Evolutionary conservation across 192 early-diverging fungal species (phyloP), one percentile per base, ranked within the genome.

Genomic region (Podochytrium sp.): DNA sequence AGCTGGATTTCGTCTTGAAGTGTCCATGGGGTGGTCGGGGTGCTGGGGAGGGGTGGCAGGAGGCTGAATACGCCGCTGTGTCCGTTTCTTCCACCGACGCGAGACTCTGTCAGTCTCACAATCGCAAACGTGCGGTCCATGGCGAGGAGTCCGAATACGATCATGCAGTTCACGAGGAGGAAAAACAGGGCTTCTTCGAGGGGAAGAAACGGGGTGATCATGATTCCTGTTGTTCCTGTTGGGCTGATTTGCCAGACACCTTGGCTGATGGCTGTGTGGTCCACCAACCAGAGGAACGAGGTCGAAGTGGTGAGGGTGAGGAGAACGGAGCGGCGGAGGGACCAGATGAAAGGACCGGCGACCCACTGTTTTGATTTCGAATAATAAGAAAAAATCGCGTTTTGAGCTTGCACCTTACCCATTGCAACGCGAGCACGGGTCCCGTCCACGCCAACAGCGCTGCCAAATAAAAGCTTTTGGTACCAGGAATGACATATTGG

Each of bases 101-200:
- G 1, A 3, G 55, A 12, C 30, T 76, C 43, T 43, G 37, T n/a
- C 6, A 71, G 0, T n/a, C 75, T 70, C 16, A 76, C 18, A 59
- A 62, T 40, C 7, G 75, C 67, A 20, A 74, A 66, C n/a, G 72
- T 68, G 18, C 75, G 70, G 27, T 80, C 79, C 32, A 80, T 70
- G 2, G 79, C 79, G 0, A 80, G 2, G 1, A 68, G 39, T 5
- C 79, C 79, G 76, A 58, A 65, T 27, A 80, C 78, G 27, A 81
- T 57, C 77, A 81, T 79, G 35, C 66, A 73, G 42, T 81, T 81
- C 33, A 79, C 78, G n/a, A 87, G 65, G 38, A 88, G 47, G 42
- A 84, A 78, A 53, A 88, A 88, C 18, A 85, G 73, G 10, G 79
- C 75, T 73, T 88, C 86, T 71, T 88, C 86, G 14, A 88, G 18